A percentile compares a stretch with the other conserved stretches of the same genome.
Conservation (phyloP, 2,329 filamentous ascomycete genomes). For the Monilinia aucupariae region DNA sequence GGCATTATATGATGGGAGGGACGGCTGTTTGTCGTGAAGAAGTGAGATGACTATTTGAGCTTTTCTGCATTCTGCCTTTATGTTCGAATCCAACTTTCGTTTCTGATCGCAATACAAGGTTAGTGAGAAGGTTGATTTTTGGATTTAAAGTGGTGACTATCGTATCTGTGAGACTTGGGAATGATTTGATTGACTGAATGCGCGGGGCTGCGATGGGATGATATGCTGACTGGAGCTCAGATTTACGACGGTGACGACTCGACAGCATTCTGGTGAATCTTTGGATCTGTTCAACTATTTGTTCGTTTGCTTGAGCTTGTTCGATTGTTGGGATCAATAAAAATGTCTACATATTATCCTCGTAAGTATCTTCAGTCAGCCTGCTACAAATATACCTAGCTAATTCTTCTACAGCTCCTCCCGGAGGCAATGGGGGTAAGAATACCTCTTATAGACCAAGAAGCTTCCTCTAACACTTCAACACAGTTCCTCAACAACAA, state of each 20-base stretch:
- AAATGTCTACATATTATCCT: slow-evolving; percentile 35
- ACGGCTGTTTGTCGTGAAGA: slow-evolving; percentile 1
- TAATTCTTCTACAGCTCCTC: slow-evolving; percentile 31
- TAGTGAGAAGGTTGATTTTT: not conserved
- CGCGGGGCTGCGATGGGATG: slow-evolving; percentile 5
- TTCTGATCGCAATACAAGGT: not conserved
- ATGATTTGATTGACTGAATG: not conserved
- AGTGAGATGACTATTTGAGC: not conserved
- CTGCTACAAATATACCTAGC: slow-evolving; percentile 16
- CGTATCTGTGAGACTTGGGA: not conserved
- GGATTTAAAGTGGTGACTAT: not conserved
- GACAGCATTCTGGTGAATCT: not conserved
- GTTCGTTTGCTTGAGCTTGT: not conserved
- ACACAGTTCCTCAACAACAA: slow-evolving; percentile 24
- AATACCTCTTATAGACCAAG: not conserved
- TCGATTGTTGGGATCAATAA: slow-evolving; percentile 3
- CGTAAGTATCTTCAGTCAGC: slow-evolving; percentile 28
- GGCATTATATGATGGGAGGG: not conserved
- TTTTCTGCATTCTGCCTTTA: too few relatives aligned
- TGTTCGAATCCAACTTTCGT: too few relatives aligned
- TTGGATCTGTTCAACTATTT: not conserved
- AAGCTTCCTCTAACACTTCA: slow-evolving; percentile 13
- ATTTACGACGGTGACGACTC: not conserved
- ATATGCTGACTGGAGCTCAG: slow-evolving; percentile 12
- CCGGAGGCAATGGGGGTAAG: slow-evolving; percentile 29